These are phyloP conservation scores for Myxozyma neotropica DNA, from an alignment of 805 yeast genomes.

Conservation along the genomic window DNA sequence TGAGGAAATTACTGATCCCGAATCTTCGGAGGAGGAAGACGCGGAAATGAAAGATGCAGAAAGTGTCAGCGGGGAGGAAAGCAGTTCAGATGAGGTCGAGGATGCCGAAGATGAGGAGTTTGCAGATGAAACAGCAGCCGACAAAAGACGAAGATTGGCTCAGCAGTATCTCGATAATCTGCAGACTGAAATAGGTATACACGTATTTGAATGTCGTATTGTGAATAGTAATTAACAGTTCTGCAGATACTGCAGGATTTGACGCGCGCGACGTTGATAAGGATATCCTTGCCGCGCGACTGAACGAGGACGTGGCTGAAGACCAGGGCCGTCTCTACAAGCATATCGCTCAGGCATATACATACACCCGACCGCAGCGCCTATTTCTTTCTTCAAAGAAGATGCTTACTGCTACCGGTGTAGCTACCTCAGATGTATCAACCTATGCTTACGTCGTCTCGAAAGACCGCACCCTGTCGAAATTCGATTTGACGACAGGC, in stretches of 20 bases:
- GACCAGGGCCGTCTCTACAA: conserved; percentile 81
- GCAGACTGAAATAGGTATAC: conserved; percentile 52
- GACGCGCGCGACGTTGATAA: conserved; percentile 91
- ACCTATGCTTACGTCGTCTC: conserved; percentile 77
- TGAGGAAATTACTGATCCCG: conserved; percentile 36
- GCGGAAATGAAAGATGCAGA: conserved; percentile 19
- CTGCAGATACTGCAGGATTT: conserved; percentile 54
- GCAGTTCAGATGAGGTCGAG: conserved; percentile 35
- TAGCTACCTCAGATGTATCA: conserved; percentile 44
- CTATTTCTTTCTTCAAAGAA: conserved; percentile 14
- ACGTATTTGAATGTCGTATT: neutral
- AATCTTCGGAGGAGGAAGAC: conserved; percentile 23
- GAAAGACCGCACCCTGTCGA: conserved; percentile 76
- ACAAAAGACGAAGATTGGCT: conserved; percentile 90
- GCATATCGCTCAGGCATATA: conserved; percentile 35
- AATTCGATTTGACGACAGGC: conserved; percentile 77
- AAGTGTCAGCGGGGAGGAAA: conserved; percentile 36
- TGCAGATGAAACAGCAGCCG: conserved; percentile 75
- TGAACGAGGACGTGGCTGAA: conserved; percentile 88
- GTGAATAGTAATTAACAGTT: conserved; percentile 3
- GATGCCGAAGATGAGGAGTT: conserved; percentile 41
- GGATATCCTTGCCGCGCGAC: conserved; percentile 77
- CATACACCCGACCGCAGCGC: conserved; percentile 19
- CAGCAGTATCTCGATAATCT: conserved; percentile 85
- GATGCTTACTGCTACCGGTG: conserved; percentile 21